These are phyloP conservation scores for Neofusicoccum cordaticola DNA, from an alignment of 2,329 filamentous ascomycete genomes.

Conservation along the genomic window DNA sequence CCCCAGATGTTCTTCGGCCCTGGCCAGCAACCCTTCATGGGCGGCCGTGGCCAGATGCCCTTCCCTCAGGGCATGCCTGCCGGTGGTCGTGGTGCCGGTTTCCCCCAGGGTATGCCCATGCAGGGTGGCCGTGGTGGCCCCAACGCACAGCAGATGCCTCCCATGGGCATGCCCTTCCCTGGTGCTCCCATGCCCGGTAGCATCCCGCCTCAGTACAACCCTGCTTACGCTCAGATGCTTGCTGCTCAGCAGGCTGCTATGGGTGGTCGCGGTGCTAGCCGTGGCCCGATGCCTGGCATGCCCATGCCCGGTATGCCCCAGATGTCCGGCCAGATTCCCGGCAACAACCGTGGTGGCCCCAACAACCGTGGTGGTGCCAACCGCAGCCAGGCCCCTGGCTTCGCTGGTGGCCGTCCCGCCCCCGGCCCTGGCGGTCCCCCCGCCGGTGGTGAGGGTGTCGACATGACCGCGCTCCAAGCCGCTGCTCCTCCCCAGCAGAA, in stretches of 20 bases:
- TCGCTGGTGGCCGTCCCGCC: constrained; percentile 28
- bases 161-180: constrained; percentile 75
- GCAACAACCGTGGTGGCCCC: constrained; percentile 39
- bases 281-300: constrained; percentile 67
- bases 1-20: constrained; percentile 89
- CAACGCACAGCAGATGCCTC: constrained; percentile 74
- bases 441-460: constrained; percentile 39
- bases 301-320: constrained; percentile 55
- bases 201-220: constrained; percentile 74
- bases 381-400: constrained; percentile 32
- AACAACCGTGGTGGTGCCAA: constrained; percentile 32
- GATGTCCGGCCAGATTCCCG: constrained; percentile 53
- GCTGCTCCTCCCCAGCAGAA: constrained; percentile 79
- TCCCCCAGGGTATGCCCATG: constrained; percentile 73
- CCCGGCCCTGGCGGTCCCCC: constrained; percentile 25
- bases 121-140: constrained; percentile 85
- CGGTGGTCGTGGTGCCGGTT: constrained; percentile 80
- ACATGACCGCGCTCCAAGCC: constrained; percentile 50
- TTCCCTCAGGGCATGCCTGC: constrained; percentile 64
- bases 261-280: constrained; percentile 60
- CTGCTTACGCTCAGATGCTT: constrained; percentile 76
- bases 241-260: constrained; percentile 54
- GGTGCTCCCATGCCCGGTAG: constrained; percentile 56
- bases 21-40: constrained; percentile 67
- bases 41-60: constrained; percentile 59